Evolutionary conservation across 2,329 filamentous ascomycete species (phyloP).

Genomic region (Cordyceps fumosorosea): DNA sequence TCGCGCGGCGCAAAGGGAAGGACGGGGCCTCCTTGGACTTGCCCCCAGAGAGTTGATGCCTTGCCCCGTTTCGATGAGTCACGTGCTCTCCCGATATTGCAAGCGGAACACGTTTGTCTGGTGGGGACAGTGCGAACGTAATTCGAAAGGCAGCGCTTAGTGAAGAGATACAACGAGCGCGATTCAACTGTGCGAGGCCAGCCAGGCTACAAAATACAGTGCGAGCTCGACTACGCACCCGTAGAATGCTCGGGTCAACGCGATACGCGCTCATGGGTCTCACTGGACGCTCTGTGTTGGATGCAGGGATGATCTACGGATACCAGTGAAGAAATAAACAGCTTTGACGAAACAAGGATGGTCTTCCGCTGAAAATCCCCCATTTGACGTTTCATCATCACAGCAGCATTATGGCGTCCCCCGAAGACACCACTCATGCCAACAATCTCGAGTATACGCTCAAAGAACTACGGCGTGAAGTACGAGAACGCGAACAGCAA

Average conservation of each 20-base stretch:
- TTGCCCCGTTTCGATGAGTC: background rate
- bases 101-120: background rate
- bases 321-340: background rate
- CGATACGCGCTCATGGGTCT: background rate
- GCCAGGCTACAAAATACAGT: background rate
- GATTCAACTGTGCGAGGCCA: background rate
- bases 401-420: slow-evolving; percentile 14
- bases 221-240: background rate
- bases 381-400: background rate
- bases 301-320: background rate
- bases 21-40: background rate
- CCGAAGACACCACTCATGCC: slow-evolving; percentile 25
- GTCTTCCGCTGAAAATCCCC: background rate
- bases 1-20: slow-evolving; percentile 5
- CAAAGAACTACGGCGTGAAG: slow-evolving; percentile 54
- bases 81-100: background rate
- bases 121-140: slow-evolving; percentile 3
- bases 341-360: background rate
- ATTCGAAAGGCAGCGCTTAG: accelerated
- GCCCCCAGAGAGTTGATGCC: background rate
- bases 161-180: background rate
- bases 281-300: background rate
- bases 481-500: slow-evolving; percentile 47
- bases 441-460: slow-evolving; percentile 60
- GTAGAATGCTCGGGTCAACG: background rate